Percentiles rank a stretch among this genome's conserved stretches.
Conservation (phyloP, 1,284 basidiomycete species). For the Malassezia obtusa region DNA sequence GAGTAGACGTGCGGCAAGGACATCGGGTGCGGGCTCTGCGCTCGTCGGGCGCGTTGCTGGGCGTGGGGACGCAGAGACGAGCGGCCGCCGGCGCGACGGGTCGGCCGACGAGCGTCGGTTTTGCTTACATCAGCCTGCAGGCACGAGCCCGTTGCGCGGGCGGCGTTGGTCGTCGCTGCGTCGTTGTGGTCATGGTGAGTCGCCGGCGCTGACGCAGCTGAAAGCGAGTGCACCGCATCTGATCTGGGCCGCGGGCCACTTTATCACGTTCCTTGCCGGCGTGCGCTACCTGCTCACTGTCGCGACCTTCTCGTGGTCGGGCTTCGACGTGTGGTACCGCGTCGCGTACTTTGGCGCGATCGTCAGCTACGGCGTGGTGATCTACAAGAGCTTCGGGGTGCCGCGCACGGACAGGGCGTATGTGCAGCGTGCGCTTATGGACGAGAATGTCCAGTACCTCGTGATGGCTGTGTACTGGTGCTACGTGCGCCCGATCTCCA, state of each 20-base stretch:
- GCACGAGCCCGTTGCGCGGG: background rate
- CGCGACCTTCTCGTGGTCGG: slow-evolving; percentile 25
- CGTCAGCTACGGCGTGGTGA: slow-evolving; percentile 47
- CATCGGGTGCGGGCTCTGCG: slow-evolving; percentile 7
- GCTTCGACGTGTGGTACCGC: slow-evolving; percentile 38
- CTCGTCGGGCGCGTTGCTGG: background rate
- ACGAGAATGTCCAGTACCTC: slow-evolving; percentile 49
- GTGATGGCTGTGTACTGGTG: slow-evolving; percentile 48
- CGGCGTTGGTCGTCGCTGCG: background rate
- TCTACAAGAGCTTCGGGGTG: slow-evolving; percentile 46
- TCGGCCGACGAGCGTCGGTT: background rate
- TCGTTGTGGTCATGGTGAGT: slow-evolving; percentile 3
- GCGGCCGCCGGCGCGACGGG: background rate
- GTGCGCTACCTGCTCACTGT: slow-evolving; percentile 37
- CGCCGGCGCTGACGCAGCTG: slow-evolving; percentile 5
- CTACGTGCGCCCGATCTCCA: slow-evolving; percentile 46
- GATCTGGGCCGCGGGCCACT: slow-evolving; percentile 47
- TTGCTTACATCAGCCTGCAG: background rate
- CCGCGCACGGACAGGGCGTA: slow-evolving; percentile 44
- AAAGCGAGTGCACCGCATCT: slow-evolving; percentile 39
- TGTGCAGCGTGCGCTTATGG: slow-evolving; percentile 47
- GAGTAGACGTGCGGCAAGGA: slow-evolving; percentile 5
- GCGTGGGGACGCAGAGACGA: background rate
- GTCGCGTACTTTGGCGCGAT: slow-evolving; percentile 46
- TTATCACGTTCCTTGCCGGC: slow-evolving; percentile 44